Evolutionary conservation across 2,329 filamentous ascomycete species (phyloP).

Genomic region (Ophiostoma sp.): DNA sequence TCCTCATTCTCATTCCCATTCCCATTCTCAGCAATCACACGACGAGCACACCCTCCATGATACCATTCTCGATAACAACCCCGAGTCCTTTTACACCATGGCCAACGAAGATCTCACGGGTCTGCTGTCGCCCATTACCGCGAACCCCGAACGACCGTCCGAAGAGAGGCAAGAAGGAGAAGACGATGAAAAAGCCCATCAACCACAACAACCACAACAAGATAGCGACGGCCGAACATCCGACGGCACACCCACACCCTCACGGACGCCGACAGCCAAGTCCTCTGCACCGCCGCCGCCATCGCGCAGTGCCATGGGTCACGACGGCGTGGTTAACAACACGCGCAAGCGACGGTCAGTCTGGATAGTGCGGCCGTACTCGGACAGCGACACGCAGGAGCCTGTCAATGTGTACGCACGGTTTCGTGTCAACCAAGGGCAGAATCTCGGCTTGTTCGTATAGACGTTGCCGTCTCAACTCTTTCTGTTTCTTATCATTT

Average conservation of each 20-base stretch:
- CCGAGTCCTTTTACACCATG: conserved; percentile 30
- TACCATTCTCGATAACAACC: conserved; percentile 26
- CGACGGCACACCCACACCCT: conserved; percentile 18
- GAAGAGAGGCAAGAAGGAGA: neutral
- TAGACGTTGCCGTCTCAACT: conserved; percentile 2
- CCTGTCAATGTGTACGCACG: conserved; percentile 30
- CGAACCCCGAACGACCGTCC: neutral
- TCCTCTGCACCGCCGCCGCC: neutral
- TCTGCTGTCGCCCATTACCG: conserved; percentile 5
- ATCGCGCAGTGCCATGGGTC: conserved; percentile 1
- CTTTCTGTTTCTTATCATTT: neutral
- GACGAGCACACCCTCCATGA: neutral
- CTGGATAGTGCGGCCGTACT: conserved; percentile 32
- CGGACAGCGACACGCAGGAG: conserved; percentile 26
- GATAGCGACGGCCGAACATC: too few relatives aligned
- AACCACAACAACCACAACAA: conserved; percentile 25
- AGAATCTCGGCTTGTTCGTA: conserved; percentile 30
- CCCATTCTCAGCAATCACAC: neutral
- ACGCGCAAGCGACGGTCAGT: conserved; percentile 28
- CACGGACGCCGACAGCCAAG: neutral
- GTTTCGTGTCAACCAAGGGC: conserved; percentile 27
- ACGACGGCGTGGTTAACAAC: conserved; percentile 15
- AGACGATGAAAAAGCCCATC: neutral
- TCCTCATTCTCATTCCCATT: too few relatives aligned
- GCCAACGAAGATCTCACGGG: conserved; percentile 22